Conservation (phyloP, 371 early-diverging fungal species). For the Mortierella sp. region DNA sequence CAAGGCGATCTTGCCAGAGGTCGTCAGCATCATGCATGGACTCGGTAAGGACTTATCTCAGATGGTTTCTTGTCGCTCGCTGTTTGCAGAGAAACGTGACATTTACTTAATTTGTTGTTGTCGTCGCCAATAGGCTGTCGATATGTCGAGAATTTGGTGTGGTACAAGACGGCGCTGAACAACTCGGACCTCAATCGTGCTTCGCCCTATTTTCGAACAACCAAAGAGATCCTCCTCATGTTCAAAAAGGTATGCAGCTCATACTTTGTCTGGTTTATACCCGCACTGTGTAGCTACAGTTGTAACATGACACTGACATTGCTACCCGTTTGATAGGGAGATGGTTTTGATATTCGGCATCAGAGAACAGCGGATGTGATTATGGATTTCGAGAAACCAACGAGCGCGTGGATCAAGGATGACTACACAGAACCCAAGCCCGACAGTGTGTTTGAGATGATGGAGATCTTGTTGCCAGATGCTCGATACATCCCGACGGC, state of each 20-base stretch:
- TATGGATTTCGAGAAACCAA: constrained; percentile 71
- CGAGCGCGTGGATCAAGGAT: constrained; percentile 65
- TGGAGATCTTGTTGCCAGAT: constrained; percentile 73
- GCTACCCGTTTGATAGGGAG: constrained; percentile 57
- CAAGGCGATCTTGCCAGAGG: constrained; percentile 70
- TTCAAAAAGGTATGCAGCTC: constrained; percentile 67
- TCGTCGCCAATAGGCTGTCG: constrained; percentile 60
- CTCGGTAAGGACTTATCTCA: constrained; percentile 56
- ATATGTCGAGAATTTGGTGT: constrained; percentile 78
- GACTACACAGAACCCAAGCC: constrained; percentile 75
- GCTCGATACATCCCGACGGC: constrained; percentile 61
- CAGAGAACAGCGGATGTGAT: constrained; percentile 77
- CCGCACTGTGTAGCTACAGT: background rate
- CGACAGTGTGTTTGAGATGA: constrained; percentile 70
- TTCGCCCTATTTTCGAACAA: constrained; percentile 63
- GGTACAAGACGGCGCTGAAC: constrained; percentile 73
- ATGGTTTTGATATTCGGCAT: constrained; percentile 74
- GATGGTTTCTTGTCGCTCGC: no score
- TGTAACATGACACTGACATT: background rate
- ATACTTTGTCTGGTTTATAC: background rate
- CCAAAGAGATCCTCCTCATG: constrained; percentile 72
- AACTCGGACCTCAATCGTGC: constrained; percentile 65
- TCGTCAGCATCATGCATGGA: constrained; percentile 69
- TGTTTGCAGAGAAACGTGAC: no score
- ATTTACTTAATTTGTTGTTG: background rate